phyloP scores from a whole-genome alignment of 805 yeast genomes.

The Schwanniomyces yamadae region DNA sequence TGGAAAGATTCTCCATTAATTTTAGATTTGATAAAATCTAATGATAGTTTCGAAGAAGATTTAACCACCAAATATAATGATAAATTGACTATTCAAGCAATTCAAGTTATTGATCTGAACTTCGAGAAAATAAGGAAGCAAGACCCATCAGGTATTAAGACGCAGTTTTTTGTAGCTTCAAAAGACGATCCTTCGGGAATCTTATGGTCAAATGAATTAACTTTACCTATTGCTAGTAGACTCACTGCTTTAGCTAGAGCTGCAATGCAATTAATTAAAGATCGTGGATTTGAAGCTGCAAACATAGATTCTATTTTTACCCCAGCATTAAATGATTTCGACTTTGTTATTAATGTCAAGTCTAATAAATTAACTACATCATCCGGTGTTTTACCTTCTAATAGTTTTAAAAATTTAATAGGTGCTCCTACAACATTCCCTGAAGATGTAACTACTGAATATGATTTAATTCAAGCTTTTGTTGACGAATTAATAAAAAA shows the following conservation, averaged over 20 bases:
- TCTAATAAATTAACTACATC: constrained; percentile 42
- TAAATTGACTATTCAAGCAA: constrained; percentile 57
- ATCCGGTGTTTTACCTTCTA: constrained; percentile 56
- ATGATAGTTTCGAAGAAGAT: constrained; percentile 24
- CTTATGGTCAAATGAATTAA: constrained; percentile 66
- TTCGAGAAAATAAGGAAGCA: constrained; percentile 67
- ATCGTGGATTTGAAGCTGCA: constrained; percentile 37
- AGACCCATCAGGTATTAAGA: constrained; percentile 79
- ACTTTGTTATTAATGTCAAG: constrained; percentile 66
- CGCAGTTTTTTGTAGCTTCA: constrained; percentile 81
- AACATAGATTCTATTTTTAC: constrained; percentile 62
- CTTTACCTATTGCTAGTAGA: constrained; percentile 80
- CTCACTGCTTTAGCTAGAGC: constrained; percentile 83
- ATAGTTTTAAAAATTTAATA: constrained; percentile 61
- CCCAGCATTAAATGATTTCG: constrained; percentile 83
- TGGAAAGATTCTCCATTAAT: constrained; percentile 89
- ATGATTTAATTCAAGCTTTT: constrained; percentile 62
- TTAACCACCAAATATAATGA: constrained; percentile 50
- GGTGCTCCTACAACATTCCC: constrained; percentile 43
- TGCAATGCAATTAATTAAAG: constrained; percentile 54
- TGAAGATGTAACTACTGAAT: constrained; percentile 44
- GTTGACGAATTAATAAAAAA: constrained; percentile 59
- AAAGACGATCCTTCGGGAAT: constrained; percentile 85
- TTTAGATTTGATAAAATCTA: constrained; percentile 63
- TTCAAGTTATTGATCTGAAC: constrained; percentile 59